A percentile compares a stretch with the other conserved stretches of the same genome.
phyloP scores from a whole-genome alignment of 306 rosid species.

The Prunus fruticosa region DNA sequence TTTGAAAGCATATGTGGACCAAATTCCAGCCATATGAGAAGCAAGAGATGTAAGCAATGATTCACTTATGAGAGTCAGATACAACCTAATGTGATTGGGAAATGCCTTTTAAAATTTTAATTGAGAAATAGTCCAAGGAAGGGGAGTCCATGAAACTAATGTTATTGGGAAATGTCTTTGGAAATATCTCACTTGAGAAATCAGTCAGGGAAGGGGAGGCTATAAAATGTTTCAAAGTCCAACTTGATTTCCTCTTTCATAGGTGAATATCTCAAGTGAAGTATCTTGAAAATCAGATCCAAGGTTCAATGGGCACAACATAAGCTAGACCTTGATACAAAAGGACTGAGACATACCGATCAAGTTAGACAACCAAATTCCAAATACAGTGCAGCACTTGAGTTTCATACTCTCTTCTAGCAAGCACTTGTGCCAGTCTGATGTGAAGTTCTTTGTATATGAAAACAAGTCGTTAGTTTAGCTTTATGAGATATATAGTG shows the following conservation, averaged over 20 bases:
- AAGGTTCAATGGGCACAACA: neutral
- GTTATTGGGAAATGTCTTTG: neutral
- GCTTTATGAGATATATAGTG: neutral
- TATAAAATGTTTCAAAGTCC: neutral
- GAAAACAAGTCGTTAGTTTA: neutral
- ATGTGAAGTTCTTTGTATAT: neutral
- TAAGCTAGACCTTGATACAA: neutral
- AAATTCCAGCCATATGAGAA: neutral
- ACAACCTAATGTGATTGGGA: neutral
- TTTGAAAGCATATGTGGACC: neutral
- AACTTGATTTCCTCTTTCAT: neutral
- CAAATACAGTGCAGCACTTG: neutral
- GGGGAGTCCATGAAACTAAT: neutral
- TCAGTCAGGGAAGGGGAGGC: neutral
- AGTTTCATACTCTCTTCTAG: neutral
- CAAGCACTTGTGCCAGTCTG: neutral
- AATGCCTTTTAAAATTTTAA: neutral
- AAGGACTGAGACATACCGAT: neutral
- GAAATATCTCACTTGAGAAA: neutral
- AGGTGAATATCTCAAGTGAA: neutral
- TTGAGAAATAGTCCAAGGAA: neutral
- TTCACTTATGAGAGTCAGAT: neutral
- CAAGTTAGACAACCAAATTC: neutral
- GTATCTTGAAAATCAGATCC: neutral
- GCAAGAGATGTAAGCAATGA: slow-evolving; percentile 12